A percentile compares a stretch with the other conserved stretches of the same genome.
phyloP scores from a whole-genome alignment of 73 alveolate genomes.

The Blepharisma japonicum region DNA sequence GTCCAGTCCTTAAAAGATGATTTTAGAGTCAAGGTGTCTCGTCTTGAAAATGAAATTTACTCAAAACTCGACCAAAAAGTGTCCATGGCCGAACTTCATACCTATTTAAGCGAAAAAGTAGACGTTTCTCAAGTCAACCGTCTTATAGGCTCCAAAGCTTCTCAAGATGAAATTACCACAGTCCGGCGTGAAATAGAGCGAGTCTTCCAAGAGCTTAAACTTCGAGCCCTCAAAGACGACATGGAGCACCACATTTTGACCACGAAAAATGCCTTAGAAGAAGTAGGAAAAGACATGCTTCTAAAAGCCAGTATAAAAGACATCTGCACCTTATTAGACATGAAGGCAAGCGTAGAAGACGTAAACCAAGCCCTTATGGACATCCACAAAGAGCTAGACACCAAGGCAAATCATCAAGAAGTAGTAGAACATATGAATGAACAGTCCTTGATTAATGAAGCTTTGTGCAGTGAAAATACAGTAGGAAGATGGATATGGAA shows the following conservation, averaged over 20 bases:
- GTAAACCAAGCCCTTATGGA: constrained; percentile 71
- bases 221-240: not conserved
- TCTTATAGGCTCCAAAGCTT: constrained; percentile 56
- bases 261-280: constrained; percentile 64
- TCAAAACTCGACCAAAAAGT: constrained; percentile 52
- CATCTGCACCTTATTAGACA: constrained; percentile 65
- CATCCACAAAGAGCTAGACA: constrained; percentile 74
- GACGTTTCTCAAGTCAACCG: constrained; percentile 57
- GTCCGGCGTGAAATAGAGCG: constrained; percentile 6
- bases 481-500: constrained; percentile 98
- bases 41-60: constrained; percentile 12
- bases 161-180: constrained; percentile 30
- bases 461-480: constrained; percentile 87
- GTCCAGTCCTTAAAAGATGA: constrained; percentile 13
- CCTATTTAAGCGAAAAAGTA: constrained; percentile 43
- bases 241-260: not conserved
- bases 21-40: not conserved
- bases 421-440: constrained; percentile 62
- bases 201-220: not conserved
- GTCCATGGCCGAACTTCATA: constrained; percentile 54
- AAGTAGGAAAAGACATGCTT: constrained; percentile 72
- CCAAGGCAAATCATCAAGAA: constrained; percentile 60
- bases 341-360: constrained; percentile 69
- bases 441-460: constrained; percentile 82
- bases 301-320: constrained; percentile 78